Conservation (phyloP, 2,329 filamentous ascomycete species). For the Alternaria hordeiaustralica region DNA sequence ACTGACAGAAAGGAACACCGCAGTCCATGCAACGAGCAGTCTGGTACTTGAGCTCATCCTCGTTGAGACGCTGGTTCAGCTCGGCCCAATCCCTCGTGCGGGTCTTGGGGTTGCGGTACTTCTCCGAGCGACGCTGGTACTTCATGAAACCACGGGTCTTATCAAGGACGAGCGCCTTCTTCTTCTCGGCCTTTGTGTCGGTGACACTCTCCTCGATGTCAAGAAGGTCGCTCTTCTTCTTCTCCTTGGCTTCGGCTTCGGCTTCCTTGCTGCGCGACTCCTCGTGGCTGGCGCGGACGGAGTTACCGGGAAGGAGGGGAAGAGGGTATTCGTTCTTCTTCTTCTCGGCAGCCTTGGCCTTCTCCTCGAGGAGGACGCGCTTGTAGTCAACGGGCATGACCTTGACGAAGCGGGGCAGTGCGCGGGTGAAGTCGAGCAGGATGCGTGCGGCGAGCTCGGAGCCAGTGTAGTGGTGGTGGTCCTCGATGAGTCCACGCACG, state of each 20-base stretch:
- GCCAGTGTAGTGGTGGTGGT: slow-evolving; percentile 97
- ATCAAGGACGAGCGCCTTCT: slow-evolving; percentile 91
- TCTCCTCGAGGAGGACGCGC: slow-evolving; percentile 85
- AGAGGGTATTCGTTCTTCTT: slow-evolving; percentile 85
- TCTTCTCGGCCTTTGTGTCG: slow-evolving; percentile 85
- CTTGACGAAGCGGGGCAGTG: slow-evolving; percentile 89
- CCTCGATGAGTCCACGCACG: slow-evolving; percentile 88
- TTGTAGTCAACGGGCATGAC: slow-evolving; percentile 96
- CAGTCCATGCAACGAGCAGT: slow-evolving; percentile 98
- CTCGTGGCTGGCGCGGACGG: slow-evolving; percentile 61
- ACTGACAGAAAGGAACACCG: slow-evolving; percentile 97
- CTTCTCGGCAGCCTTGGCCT: slow-evolving; percentile 81
- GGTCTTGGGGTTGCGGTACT: slow-evolving; percentile 84
- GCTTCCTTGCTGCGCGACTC: slow-evolving; percentile 62
- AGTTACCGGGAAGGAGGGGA: slow-evolving; percentile 73
- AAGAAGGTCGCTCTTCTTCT: slow-evolving; percentile 71
- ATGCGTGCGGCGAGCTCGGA: slow-evolving; percentile 93
- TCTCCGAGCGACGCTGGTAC: slow-evolving; percentile 89
- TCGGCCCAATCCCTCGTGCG: slow-evolving; percentile 94
- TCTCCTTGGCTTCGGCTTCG: slow-evolving; percentile 66
- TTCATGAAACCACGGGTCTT: slow-evolving; percentile 99
- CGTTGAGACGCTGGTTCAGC: slow-evolving; percentile 82
- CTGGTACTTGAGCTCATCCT: slow-evolving; percentile 97
- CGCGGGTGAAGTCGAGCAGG: slow-evolving; percentile 92
- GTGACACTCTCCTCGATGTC: slow-evolving; percentile 93